Evolutionary conservation across 495 filamentous ascomycete genomes (phyloP).

Genomic region (Cladorrhinum samala): DNA sequence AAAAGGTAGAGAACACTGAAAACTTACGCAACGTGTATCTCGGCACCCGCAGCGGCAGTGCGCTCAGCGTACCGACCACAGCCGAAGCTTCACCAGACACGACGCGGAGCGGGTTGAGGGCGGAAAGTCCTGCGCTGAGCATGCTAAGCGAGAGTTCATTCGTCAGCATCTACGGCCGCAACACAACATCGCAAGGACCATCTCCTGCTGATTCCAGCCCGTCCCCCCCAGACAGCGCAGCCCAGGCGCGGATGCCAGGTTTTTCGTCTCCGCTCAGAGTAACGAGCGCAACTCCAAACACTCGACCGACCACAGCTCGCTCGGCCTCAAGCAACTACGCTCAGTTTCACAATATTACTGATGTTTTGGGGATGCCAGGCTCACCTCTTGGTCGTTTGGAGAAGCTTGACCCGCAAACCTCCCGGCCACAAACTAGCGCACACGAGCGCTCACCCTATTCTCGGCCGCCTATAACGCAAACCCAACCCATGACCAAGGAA

Average conservation of each 20-base stretch:
- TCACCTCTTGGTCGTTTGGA: conserved; percentile 40
- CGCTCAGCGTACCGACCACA: conserved; percentile 33
- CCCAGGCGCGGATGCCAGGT: conserved; percentile 8
- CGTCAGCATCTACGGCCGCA: conserved; percentile 56
- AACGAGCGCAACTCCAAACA: conserved; percentile 11
- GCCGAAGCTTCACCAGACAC: conserved; percentile 32
- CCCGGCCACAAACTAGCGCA: conserved; percentile 20
- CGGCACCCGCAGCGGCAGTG: conserved; percentile 38
- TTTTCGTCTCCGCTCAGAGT: conserved; percentile 18
- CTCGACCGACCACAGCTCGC: conserved; percentile 14
- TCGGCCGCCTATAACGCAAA: conserved; percentile 9
- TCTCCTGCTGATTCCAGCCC: conserved; percentile 20
- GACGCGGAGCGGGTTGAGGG: conserved; percentile 22
- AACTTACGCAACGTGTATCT: conserved; percentile 60
- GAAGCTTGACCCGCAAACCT: conserved; percentile 27
- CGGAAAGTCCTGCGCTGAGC: conserved; percentile 62
- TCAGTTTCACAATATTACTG: conserved; percentile 37
- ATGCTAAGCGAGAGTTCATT: conserved; percentile 77
- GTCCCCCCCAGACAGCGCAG: conserved; percentile 25
- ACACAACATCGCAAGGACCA: conserved; percentile 18
- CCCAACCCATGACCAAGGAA: conserved; percentile 27
- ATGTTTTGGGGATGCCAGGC: conserved; percentile 27
- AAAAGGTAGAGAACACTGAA: conserved; percentile 55
- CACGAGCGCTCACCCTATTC: conserved; percentile 17
- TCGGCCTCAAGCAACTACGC: conserved; percentile 12